Conservation (phyloP, 257 asterid genomes). For the Galeopsis tetrahit region DNA sequence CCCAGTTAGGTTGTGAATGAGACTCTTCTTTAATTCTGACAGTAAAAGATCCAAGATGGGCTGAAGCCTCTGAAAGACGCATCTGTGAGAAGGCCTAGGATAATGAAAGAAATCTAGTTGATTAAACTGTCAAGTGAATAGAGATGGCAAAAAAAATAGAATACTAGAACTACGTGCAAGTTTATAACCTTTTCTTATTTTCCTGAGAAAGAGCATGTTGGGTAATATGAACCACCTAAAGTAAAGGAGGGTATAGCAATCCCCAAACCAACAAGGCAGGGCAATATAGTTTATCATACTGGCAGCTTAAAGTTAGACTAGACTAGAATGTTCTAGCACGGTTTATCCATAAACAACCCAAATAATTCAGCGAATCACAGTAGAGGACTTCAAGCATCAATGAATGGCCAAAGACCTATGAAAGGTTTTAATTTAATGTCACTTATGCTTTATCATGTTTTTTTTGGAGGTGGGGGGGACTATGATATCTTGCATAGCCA, state of each 20-base stretch:
- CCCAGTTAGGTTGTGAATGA: constrained; percentile 50
- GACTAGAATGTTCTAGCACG: constrained; percentile 19
- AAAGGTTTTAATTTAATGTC: constrained; percentile 11
- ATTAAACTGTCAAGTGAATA: constrained; percentile 23
- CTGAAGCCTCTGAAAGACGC: constrained; percentile 96
- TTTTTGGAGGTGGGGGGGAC: background rate
- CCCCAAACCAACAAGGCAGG: constrained; percentile 15
- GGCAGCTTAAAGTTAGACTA: constrained; percentile 25
- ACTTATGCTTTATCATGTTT: constrained; percentile 15
- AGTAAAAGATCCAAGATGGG: constrained; percentile 93
- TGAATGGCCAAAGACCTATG: constrained; percentile 11
- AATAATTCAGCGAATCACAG: constrained; percentile 25
- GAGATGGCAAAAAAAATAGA: constrained; percentile 16
- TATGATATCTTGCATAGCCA: background rate
- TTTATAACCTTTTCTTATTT: constrained; percentile 1
- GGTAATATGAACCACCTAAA: constrained; percentile 19
- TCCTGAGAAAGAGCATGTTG: background rate
- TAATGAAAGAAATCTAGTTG: constrained; percentile 27
- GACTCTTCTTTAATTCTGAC: constrained; percentile 89
- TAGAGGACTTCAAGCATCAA: constrained; percentile 16
- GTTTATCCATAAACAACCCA: constrained; percentile 2
- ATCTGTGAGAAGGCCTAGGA: constrained; percentile 94
- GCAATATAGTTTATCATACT: constrained; percentile 13
- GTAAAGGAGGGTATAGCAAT: background rate
- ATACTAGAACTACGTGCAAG: constrained; percentile 10